These are phyloP conservation scores for Diaporthe ilicicola DNA, from an alignment of 2,329 filamentous ascomycete species.

Conservation along the genomic window DNA sequence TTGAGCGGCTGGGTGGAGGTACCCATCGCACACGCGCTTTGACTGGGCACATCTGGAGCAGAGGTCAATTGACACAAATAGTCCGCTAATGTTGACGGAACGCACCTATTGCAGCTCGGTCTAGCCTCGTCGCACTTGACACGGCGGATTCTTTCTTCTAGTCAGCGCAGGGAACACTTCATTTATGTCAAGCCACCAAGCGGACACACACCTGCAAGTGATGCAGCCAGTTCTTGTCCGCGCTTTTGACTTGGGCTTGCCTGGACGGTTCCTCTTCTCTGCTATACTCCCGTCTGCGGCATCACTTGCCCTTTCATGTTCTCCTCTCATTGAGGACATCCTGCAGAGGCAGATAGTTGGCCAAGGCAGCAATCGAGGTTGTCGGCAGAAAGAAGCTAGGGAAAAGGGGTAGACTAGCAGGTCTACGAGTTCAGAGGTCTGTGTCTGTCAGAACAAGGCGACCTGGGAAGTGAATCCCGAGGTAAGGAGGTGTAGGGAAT, in stretches of 20 bases:
- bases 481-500: no score
- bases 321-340: neutral
- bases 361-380: neutral
- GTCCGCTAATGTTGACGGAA: rapidly evolving
- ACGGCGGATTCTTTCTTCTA: conserved; percentile 43
- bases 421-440: neutral
- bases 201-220: conserved; percentile 36
- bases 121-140: conserved; percentile 47
- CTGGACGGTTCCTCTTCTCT: neutral
- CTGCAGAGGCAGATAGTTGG: neutral
- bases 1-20: conserved; percentile 34
- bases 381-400: neutral
- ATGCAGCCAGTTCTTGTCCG: conserved; percentile 37
- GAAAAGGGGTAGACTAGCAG: neutral
- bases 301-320: neutral
- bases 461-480: neutral
- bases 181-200: neutral
- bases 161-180: neutral
- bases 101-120: conserved; percentile 42
- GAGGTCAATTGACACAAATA: neutral
- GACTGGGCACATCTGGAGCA: conserved; percentile 31
- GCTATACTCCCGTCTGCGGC: neutral
- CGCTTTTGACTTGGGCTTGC: neutral
- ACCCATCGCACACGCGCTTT: conserved; percentile 46
- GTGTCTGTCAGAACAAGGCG: neutral